Conservation (phyloP, 345 rosid species). For the Mercurialis annua region DNA sequence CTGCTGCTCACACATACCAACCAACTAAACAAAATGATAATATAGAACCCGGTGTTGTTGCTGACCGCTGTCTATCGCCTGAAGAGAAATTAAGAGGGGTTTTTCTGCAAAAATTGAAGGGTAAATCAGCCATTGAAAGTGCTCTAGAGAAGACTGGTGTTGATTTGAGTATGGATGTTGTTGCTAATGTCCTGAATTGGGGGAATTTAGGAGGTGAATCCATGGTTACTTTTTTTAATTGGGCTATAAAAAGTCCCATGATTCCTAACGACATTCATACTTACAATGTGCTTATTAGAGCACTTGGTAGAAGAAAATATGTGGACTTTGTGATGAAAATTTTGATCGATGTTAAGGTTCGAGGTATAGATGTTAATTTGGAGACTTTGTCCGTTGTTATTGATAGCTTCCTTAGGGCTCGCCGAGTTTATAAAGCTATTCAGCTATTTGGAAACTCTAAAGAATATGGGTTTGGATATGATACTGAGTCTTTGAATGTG, state of each 20-base stretch:
- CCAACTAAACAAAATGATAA: slow-evolving; percentile 10
- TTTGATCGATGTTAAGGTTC: slow-evolving; percentile 38
- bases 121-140: slow-evolving; percentile 45
- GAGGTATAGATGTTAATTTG: slow-evolving; percentile 36
- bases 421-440: slow-evolving; percentile 49
- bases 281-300: slow-evolving; percentile 56
- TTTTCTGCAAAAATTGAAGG: slow-evolving; percentile 67
- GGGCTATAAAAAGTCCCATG: slow-evolving; percentile 63
- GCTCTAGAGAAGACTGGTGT: slow-evolving; percentile 47
- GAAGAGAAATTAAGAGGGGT: slow-evolving; percentile 84
- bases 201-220: slow-evolving; percentile 72
- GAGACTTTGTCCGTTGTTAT: slow-evolving; percentile 50
- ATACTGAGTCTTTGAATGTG: slow-evolving; percentile 59
- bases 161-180: slow-evolving; percentile 48
- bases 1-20: slow-evolving; percentile 6
- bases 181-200: slow-evolving; percentile 58
- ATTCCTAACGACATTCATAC: slow-evolving; percentile 41
- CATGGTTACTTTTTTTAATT: slow-evolving; percentile 62
- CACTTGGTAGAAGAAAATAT: slow-evolving; percentile 71
- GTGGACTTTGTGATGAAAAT: slow-evolving; percentile 45
- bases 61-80: slow-evolving; percentile 51
- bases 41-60: slow-evolving; percentile 24
- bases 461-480: slow-evolving; percentile 48
- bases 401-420: slow-evolving; percentile 55
- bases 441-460: slow-evolving; percentile 46